Base-by-base conservation (phyloP, 305 asterid species). In the Solanum hybrid region DNA sequence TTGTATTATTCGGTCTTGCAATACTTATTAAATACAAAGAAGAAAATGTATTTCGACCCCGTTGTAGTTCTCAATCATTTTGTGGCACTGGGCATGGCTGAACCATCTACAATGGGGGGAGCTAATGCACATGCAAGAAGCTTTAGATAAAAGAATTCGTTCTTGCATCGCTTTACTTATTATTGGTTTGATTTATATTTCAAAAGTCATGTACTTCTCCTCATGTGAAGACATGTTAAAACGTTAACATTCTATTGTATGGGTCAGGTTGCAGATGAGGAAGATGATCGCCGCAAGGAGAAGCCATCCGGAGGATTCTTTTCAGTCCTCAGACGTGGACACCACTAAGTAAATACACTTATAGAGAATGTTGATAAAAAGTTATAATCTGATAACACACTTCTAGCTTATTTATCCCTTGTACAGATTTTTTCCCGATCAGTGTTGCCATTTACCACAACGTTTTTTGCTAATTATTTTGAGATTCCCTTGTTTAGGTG, bases 201-300 rank as follows among this genome's bases (percentile, higher is more conserved):
- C 75, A 10, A 11, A 31, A 51, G 75, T 31, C 22, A 7, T 16
- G 6, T 12, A 29, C 17, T 87, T n/a, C 66, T 88, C 76, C 38
- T 78, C 66, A 24, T 8, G 36, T 79, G 90, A 35, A n/a, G 17
- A 34, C 38, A 35, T 5, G 36, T 22, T 72, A 76, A 51, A 51
- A 51, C 35, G 26, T 72, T 72, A n/a, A 32, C 69, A n/a, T 75
- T 12, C 27, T 79, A 4, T 64, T 88, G 20, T 71, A 20, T 51
- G 40, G 87, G 11, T 51, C 94, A 95, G 97, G 95, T 94, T 34
- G 96, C 92, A 85, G 94, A 89, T 8, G 88, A 24, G n/a, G 96
- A 93, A 87, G 96, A 94, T 66, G 98, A 97, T 46, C 95, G 92
- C 66, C 96, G 94, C 38, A 97, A 94, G 95, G 98, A 97, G 89